These are phyloP conservation scores for Echria macrotheca DNA, from an alignment of 495 filamentous ascomycete genomes.

Conservation along the genomic window DNA sequence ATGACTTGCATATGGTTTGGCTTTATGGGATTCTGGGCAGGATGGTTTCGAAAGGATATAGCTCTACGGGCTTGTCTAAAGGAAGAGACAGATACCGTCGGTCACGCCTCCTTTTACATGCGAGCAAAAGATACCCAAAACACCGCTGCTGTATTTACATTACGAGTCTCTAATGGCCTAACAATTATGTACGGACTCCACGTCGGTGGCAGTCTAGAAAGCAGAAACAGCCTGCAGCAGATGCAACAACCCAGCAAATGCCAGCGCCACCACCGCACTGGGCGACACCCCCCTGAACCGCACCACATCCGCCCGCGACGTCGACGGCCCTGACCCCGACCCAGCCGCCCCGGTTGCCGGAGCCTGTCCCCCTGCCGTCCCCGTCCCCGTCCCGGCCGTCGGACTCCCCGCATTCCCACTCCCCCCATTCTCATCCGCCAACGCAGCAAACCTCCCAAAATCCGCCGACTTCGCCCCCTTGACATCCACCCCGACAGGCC, in stretches of 20 bases:
- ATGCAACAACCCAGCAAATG: constrained; percentile 4
- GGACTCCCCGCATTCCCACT: background rate
- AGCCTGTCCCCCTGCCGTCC: background rate
- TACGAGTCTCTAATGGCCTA: no score
- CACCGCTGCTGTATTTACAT: no score
- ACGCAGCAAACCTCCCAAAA: constrained; percentile 22
- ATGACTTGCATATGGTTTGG: no score
- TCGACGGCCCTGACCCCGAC: background rate
- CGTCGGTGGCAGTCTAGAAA: no score
- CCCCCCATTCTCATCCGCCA: background rate
- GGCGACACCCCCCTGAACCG: background rate
- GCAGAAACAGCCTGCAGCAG: constrained; percentile 1
- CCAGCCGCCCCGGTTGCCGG: background rate
- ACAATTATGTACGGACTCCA: no score
- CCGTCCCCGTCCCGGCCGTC: background rate
- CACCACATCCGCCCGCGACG: background rate
- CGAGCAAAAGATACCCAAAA: no score
- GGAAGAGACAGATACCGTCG: no score
- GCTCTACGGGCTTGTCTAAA: no score
- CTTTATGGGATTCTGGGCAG: no score
- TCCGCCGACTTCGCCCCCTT: constrained; percentile 21
- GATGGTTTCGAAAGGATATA: no score
- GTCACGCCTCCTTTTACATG: no score
- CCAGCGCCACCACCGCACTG: constrained; percentile 1
- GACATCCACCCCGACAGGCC: constrained; percentile 24